Evolutionary conservation across 2,329 filamentous ascomycete species (phyloP).

Genomic region (Colletotrichum sp.): DNA sequence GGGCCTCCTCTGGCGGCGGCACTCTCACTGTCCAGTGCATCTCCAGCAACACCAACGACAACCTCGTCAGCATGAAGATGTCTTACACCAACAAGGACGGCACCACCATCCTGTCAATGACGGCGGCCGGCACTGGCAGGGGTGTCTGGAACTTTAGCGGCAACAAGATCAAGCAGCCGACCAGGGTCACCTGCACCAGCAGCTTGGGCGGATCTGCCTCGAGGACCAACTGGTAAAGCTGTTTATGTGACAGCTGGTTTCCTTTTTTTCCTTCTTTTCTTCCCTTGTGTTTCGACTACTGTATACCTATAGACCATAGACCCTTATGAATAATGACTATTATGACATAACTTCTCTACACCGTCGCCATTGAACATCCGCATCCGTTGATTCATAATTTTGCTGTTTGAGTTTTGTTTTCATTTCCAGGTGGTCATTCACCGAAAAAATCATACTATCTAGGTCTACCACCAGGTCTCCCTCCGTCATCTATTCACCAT

Average conservation of each 20-base stretch:
- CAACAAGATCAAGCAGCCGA: constrained; percentile 22
- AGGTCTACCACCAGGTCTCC: rapidly evolving
- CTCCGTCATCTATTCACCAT: neutral
- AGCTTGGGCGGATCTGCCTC: constrained; percentile 4
- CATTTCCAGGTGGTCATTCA: too few species aligned
- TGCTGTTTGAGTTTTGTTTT: rapidly evolving
- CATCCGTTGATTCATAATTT: neutral
- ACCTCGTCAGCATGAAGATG: constrained; percentile 26
- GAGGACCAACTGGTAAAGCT: neutral
- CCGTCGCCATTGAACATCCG: rapidly evolving
- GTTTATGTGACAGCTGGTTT: neutral
- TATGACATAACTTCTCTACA: neutral
- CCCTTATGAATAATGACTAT: neutral
- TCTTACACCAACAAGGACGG: constrained; percentile 26
- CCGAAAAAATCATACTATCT: rapidly evolving
- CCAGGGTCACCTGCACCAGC: constrained; percentile 17
- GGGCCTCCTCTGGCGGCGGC: constrained; percentile 20
- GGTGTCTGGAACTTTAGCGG: constrained; percentile 20
- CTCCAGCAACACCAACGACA: constrained; percentile 17
- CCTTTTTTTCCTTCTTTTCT: neutral
- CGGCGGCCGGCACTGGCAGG: neutral
- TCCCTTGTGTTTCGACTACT: neutral
- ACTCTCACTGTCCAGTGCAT: constrained; percentile 21
- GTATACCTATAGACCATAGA: neutral
- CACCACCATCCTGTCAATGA: constrained; percentile 15